A percentile compares a stretch with the other conserved stretches of the same genome.
phyloP scores from a whole-genome alignment of 352 stramenopile species.

The Pythium myriotylum region DNA sequence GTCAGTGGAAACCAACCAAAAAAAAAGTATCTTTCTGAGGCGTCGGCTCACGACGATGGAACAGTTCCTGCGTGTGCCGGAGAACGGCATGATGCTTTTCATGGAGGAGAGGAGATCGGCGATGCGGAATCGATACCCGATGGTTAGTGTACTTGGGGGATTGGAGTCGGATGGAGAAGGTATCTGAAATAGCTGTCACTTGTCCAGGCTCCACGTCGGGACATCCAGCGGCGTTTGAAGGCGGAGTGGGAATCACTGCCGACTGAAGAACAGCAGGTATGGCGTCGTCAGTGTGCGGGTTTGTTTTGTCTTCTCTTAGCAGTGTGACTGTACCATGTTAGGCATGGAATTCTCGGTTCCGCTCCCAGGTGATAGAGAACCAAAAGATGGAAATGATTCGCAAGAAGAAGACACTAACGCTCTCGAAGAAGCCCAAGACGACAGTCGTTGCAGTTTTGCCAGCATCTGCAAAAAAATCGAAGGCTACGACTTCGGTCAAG shows the following conservation, averaged over 20 bases:
- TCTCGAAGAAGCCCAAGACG: not conserved
- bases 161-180: not conserved
- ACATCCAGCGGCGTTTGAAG: conserved; percentile 26
- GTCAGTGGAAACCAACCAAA: no score
- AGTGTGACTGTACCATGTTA: not conserved
- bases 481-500: conserved; percentile 7
- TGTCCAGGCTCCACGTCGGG: conserved; percentile 31
- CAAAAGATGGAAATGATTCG: conserved; percentile 5
- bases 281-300: not conserved
- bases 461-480: not conserved
- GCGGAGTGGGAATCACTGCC: conserved; percentile 36
- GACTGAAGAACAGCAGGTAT: conserved; percentile 37
- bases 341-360: conserved; percentile 12
- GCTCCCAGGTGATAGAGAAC: conserved; percentile 5
- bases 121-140: conserved; percentile 31
- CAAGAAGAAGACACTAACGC: conserved; percentile 5
- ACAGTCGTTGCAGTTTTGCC: not conserved
- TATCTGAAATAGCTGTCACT: not conserved
- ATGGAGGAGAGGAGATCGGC: conserved; percentile 31
- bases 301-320: not conserved
- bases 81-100: conserved; percentile 40
- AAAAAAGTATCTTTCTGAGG: no score
- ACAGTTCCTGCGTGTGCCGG: conserved; percentile 39
- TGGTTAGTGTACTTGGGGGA: conserved; percentile 16
- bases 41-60: no score